Conservation (phyloP, 768 basidiomycete genomes). For the Podaxis pistillaris region DNA sequence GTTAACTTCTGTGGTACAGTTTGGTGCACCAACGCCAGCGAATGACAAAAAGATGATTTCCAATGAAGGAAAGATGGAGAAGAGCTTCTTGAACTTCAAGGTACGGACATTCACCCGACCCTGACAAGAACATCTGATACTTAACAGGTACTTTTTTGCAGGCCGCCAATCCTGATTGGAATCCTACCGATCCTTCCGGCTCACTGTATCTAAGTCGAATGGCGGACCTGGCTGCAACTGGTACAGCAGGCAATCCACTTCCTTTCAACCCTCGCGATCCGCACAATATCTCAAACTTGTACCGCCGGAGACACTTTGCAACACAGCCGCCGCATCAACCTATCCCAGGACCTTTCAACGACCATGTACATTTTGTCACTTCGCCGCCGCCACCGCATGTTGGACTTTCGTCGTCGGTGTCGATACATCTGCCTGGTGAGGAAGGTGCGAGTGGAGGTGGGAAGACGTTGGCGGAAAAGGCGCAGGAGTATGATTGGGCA, state of each 20-base stretch:
- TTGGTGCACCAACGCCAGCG: conserved; percentile 76
- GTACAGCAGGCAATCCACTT: conserved; percentile 8
- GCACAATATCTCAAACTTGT: conserved; percentile 18
- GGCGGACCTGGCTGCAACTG: conserved; percentile 54
- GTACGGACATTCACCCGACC: conserved; percentile 27
- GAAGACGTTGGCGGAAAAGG: conserved; percentile 43
- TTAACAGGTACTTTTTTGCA: conserved; percentile 23
- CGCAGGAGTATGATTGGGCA: conserved; percentile 76
- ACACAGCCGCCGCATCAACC: conserved; percentile 9
- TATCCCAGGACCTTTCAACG: conserved; percentile 1
- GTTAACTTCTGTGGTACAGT: conserved; percentile 39
- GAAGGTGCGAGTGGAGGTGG: conserved; percentile 7
- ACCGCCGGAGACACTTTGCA: conserved; percentile 10
- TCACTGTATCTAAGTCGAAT: conserved; percentile 89
- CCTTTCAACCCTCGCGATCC: conserved; percentile 14
- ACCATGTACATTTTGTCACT: conserved; percentile 29
- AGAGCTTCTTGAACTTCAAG: conserved; percentile 94
- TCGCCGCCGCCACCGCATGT: conserved; percentile 25
- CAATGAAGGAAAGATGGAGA: conserved; percentile 98
- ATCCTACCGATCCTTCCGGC: conserved; percentile 84
- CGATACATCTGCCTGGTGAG: conserved; percentile 22
- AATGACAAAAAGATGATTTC: conserved; percentile 77
- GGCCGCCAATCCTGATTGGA: conserved; percentile 96
- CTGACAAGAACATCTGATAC: background rate
- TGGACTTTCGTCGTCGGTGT: background rate